Evolutionary conservation across 225 moss, liverwort and hornwort genomes (phyloP).

Genomic region (Lunularia cruciata): DNA sequence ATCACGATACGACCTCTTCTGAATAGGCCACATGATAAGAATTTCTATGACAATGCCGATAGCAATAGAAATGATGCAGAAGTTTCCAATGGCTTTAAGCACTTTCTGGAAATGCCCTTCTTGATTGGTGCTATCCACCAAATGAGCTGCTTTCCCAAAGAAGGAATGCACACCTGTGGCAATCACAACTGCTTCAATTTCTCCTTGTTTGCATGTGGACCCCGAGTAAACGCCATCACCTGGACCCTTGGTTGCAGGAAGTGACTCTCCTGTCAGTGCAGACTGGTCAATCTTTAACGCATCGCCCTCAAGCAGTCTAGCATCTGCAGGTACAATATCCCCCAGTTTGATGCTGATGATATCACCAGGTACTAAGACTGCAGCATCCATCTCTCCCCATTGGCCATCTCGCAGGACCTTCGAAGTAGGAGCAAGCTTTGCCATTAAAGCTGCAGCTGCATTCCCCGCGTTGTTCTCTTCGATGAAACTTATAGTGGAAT

Average conservation of each 20-base stretch:
- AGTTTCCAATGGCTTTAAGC: conserved; percentile 19
- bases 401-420: conserved; percentile 12
- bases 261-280: conserved; percentile 16
- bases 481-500: conserved; percentile 15
- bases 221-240: conserved; percentile 30
- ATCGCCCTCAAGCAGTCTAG: conserved; percentile 12
- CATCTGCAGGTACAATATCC: conserved; percentile 21
- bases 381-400: conserved; percentile 13
- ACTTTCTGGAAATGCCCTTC: conserved; percentile 30
- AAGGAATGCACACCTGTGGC: conserved; percentile 31
- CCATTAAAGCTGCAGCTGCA: conserved; percentile 22
- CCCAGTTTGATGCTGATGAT: conserved; percentile 20
- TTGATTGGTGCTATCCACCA: conserved; percentile 25
- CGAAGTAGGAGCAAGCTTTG: conserved; percentile 11
- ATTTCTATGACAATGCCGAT: conserved; percentile 12
- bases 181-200: conserved; percentile 27
- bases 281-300: conserved; percentile 15
- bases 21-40: conserved; percentile 24
- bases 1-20: conserved; percentile 17
- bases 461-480: conserved; percentile 24
- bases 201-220: conserved; percentile 34
- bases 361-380: conserved; percentile 10
- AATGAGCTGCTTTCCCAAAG: conserved; percentile 30
- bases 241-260: conserved; percentile 13
- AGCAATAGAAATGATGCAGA: conserved; percentile 23